Base-by-base conservation (phyloP, 2,329 filamentous ascomycete genomes). In the Colletotrichum ledebouriae region DNA sequence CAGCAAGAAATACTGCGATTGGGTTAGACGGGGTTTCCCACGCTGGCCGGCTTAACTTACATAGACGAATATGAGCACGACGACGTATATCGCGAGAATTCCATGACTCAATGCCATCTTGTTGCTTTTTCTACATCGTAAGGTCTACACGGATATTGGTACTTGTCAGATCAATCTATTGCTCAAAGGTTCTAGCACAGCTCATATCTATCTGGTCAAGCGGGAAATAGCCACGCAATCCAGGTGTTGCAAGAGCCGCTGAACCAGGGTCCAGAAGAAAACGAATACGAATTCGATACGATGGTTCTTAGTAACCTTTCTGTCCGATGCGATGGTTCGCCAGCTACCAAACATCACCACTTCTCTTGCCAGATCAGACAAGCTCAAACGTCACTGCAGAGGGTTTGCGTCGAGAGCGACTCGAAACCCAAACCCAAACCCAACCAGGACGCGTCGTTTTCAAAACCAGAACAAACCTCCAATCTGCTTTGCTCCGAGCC, bases 231-330 rank as follows among this genome's bases (percentile, higher is more conserved):
- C 52, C 52, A 20, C 52, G 52, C 52, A 55, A 55, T 20, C 25
- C 53, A 29, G 34, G 17, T 42, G n/a, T 22, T 55, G 29, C 52
- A 22, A 29, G 1, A 55, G 52, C 52, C 20, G 33, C 52, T 55
- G 29, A 37, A 41, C 37, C 10, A 52, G 20, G 25, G 6, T 15
- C 22, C 37, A 34, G 39, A 13, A 41, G 25, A 17, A 12, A 57
- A 64, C 65, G 61, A 68, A 68, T 59, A 68, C 65, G 65, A 65
- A 65, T 17, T 59, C 65, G 61, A 29, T 20, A 33, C 37, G 20
- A 34, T 58, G 20, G 59, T 39, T 53, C 46, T n/a, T n/a, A n/a
- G n/a, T n/a, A n/a, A n/a, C n/a, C n/a, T n/a, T n/a, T n/a, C n/a
- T n/a, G n/a, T n/a, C n/a, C n/a, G n/a, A 29, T 20, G 39, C 37